phyloP scores from a whole-genome alignment of 495 filamentous ascomycete species.

The Talaromyces liani region DNA sequence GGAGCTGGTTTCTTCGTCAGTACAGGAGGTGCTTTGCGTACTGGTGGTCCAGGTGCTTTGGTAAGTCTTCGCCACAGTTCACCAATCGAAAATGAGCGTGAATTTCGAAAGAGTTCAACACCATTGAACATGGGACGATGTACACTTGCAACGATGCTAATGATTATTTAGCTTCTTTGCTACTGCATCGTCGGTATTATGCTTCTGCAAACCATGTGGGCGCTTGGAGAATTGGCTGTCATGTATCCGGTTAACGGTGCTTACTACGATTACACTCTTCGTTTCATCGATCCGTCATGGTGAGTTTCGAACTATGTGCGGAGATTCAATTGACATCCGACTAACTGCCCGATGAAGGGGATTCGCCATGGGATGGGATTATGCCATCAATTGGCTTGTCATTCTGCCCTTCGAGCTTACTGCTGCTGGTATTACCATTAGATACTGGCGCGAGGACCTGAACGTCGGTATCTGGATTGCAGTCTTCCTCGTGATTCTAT shows the following conservation, averaged over 20 bases:
- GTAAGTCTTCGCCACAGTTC: constrained; percentile 17
- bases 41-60: constrained; percentile 36
- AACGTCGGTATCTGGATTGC: constrained; percentile 58
- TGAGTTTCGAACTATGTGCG: constrained; percentile 10
- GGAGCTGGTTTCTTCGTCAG: constrained; percentile 48
- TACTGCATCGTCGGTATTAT: constrained; percentile 47
- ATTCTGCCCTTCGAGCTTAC: constrained; percentile 58
- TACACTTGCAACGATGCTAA: constrained; percentile 12
- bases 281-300: constrained; percentile 53
- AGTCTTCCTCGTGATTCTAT: constrained; percentile 45
- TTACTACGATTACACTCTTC: constrained; percentile 48
- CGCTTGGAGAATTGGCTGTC: constrained; percentile 62
- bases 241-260: constrained; percentile 62
- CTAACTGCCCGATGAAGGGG: constrained; percentile 20
- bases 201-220: constrained; percentile 53
- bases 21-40: constrained; percentile 34
- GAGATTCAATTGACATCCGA: not conserved
- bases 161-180: constrained; percentile 26
- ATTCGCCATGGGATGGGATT: constrained; percentile 57
- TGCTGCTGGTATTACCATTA: constrained; percentile 69
- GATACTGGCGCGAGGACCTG: constrained; percentile 56
- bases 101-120: not conserved
- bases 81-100: not conserved
- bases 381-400: constrained; percentile 62
- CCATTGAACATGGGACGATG: not conserved